Evolutionary conservation across 2,329 filamentous ascomycete species (phyloP).

Genomic region (Aspergillus texensis): DNA sequence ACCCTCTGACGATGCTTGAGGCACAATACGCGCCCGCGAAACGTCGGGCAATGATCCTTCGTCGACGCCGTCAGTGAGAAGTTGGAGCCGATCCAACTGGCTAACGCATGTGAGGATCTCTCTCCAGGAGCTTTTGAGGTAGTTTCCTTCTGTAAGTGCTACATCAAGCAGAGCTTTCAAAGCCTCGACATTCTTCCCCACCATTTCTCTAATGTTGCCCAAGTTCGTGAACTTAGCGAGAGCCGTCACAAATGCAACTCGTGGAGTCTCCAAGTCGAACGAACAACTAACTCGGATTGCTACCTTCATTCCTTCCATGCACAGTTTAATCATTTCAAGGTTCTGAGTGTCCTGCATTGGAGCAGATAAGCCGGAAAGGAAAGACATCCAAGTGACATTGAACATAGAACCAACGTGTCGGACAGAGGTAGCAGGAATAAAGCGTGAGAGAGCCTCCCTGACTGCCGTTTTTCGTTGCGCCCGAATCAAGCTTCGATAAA

Average conservation of each 20-base stretch:
- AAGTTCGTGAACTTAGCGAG: constrained; percentile 93
- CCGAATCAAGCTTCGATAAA: constrained; percentile 91
- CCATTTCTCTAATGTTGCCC: constrained; percentile 93
- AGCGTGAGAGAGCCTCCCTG: constrained; percentile 68
- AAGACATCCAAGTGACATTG: constrained; percentile 98
- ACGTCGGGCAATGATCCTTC: constrained; percentile 92
- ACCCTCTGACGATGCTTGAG: constrained; percentile 56
- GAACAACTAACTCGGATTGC: constrained; percentile 91
- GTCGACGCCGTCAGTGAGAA: constrained; percentile 92
- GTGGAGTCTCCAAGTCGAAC: constrained; percentile 89
- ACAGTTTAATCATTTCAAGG: constrained; percentile 85
- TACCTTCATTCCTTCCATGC: constrained; percentile 92
- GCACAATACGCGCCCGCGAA: constrained; percentile 74
- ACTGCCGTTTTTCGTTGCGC: constrained; percentile 81
- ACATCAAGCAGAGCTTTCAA: constrained; percentile 89
- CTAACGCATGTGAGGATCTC: constrained; percentile 94
- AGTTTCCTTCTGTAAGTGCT: constrained; percentile 88
- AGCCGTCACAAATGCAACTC: constrained; percentile 92
- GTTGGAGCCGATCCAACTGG: constrained; percentile 90
- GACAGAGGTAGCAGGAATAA: constrained; percentile 90
- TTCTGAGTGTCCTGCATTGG: constrained; percentile 94
- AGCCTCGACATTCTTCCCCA: constrained; percentile 94
- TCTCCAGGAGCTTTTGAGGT: constrained; percentile 88
- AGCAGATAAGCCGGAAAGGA: constrained; percentile 90
- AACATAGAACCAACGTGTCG: constrained; percentile 98